A percentile compares a stretch with the other conserved stretches of the same genome.
Evolutionary conservation across 1,284 basidiomycete species (phyloP).

Genomic region (Apiotrichum akiyoshidainum): DNA sequence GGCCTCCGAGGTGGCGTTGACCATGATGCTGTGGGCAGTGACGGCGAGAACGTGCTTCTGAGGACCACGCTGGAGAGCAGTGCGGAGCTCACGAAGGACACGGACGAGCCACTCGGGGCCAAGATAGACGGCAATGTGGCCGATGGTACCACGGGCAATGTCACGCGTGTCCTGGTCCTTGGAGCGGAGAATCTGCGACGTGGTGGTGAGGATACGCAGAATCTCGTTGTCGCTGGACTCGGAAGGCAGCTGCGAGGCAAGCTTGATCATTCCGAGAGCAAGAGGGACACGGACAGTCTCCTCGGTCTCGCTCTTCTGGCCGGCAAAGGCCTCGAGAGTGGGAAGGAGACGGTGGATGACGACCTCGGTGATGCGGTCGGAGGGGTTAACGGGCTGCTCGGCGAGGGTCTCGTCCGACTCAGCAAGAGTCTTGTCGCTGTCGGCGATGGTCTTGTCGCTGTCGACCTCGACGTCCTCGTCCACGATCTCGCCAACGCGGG

Average conservation of each 20-base stretch:
- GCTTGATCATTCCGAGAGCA: constrained; percentile 78
- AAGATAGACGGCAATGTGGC: constrained; percentile 72
- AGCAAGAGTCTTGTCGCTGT: constrained; percentile 23
- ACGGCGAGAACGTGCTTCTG: constrained; percentile 91
- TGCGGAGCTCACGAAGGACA: constrained; percentile 75
- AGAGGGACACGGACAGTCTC: constrained; percentile 83
- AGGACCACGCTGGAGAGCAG: constrained; percentile 81
- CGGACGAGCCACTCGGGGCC: constrained; percentile 72
- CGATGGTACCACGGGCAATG: constrained; percentile 76
- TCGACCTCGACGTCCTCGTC: constrained; percentile 37
- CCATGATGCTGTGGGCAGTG: constrained; percentile 75
- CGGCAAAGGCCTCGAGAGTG: constrained; percentile 69
- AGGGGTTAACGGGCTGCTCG: constrained; percentile 22
- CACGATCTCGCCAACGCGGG: constrained; percentile 27
- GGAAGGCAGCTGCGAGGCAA: constrained; percentile 78
- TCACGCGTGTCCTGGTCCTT: constrained; percentile 93
- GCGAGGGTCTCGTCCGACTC: constrained; percentile 40
- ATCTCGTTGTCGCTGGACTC: constrained; percentile 69
- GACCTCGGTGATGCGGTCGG: constrained; percentile 63
- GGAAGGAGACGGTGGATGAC: constrained; percentile 75
- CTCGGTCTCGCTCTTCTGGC: constrained; percentile 71
- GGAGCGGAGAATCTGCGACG: constrained; percentile 84
- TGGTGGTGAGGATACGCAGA: constrained; percentile 71
- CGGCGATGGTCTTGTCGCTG: constrained; percentile 42
- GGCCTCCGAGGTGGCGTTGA: constrained; percentile 63